phyloP scores from a whole-genome alignment of 1,284 basidiomycete genomes.

The Mycena sp. region DNA sequence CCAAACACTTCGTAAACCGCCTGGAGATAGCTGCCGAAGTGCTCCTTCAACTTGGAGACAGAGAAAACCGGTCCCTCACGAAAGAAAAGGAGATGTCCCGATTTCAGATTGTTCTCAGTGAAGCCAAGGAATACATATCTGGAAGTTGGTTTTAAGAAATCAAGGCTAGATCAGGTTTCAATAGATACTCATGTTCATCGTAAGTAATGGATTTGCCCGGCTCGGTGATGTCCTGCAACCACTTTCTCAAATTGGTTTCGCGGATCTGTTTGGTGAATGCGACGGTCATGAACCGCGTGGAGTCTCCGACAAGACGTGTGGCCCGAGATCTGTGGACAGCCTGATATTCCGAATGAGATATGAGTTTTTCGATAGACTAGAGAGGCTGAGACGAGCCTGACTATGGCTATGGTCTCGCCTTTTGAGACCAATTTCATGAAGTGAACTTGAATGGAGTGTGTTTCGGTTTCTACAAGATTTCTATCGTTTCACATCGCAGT shows the following conservation, averaged over 20 bases:
- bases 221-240: constrained; percentile 14
- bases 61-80: constrained; percentile 27
- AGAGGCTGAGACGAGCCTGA: no score
- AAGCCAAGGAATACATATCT: constrained; percentile 35
- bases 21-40: constrained; percentile 33
- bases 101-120: constrained; percentile 36
- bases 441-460: no score
- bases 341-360: constrained; percentile 6
- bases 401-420: no score
- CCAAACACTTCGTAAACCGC: constrained; percentile 31
- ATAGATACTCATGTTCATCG: constrained; percentile 12
- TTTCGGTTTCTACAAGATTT: no score
- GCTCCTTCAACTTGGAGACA: constrained; percentile 24
- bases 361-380: no score
- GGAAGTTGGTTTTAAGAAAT: background rate
- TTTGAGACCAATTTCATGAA: no score
- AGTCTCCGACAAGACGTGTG: constrained; percentile 25
- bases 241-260: background rate
- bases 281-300: constrained; percentile 24
- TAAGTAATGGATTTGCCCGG: constrained; percentile 10
- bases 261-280: background rate
- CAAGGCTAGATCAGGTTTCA: background rate
- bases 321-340: constrained; percentile 24
- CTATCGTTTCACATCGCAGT: no score
- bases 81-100: constrained; percentile 34